Evolutionary conservation across 2,329 filamentous ascomycete species (phyloP).

Genomic region (Hypoxylon sp.): DNA sequence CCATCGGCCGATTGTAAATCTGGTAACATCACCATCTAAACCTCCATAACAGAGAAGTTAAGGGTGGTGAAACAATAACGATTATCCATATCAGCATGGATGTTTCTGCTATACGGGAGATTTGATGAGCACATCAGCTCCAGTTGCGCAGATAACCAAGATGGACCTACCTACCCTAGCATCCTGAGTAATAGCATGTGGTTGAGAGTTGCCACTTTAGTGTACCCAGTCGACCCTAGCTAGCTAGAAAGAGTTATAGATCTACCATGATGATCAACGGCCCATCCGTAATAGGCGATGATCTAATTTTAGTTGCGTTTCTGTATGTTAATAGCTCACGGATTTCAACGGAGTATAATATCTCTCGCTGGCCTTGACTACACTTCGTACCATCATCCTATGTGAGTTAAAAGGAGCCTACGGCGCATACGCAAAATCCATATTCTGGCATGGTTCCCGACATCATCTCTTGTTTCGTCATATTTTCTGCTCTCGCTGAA

Average conservation of each 20-base stretch:
- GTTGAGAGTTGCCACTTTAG: background rate
- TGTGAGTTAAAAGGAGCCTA: background rate
- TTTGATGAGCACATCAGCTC: slow-evolving; percentile 3
- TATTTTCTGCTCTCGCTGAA: background rate
- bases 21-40: background rate
- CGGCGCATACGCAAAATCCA: background rate
- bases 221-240: background rate
- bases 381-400: background rate
- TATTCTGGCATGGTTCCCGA: background rate
- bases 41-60: background rate
- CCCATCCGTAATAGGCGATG: background rate
- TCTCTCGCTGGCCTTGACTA: background rate
- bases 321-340: background rate
- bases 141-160: background rate
- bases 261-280: background rate
- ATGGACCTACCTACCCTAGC: background rate
- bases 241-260: background rate
- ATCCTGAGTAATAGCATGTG: background rate
- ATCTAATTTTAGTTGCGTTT: background rate
- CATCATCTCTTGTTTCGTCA: background rate
- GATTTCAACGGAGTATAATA: background rate
- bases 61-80: background rate
- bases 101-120: background rate
- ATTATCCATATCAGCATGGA: background rate
- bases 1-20: background rate